phyloP scores from a whole-genome alignment of 2,329 filamentous ascomycete genomes.

The Aspergillus sp. region DNA sequence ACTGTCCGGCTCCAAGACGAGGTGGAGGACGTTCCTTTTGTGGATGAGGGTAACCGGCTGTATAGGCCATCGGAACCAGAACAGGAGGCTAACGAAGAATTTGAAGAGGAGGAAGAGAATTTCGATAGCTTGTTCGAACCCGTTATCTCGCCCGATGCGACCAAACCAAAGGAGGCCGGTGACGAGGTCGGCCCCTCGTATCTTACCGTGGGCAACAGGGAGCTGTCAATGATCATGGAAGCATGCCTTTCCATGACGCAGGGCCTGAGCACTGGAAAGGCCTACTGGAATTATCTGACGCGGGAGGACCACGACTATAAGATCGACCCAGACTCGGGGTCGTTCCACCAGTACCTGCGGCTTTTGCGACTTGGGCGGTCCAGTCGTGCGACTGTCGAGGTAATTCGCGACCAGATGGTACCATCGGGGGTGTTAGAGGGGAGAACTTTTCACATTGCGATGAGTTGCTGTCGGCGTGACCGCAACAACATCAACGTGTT shows the following conservation, averaged over 20 bases:
- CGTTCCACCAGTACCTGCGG: conserved; percentile 67
- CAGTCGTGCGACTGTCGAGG: conserved; percentile 58
- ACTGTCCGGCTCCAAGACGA: neutral
- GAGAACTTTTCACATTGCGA: conserved; percentile 67
- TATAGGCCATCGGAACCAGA: conserved; percentile 20
- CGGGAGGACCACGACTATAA: conserved; percentile 43
- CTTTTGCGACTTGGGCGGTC: conserved; percentile 64
- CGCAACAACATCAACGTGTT: conserved; percentile 71
- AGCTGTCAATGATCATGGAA: conserved; percentile 67
- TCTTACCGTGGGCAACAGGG: conserved; percentile 51
- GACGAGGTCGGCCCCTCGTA: conserved; percentile 26
- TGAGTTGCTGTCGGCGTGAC: conserved; percentile 72
- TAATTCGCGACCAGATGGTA: conserved; percentile 55
- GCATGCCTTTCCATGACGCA: conserved; percentile 58
- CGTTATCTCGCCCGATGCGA: conserved; percentile 14
- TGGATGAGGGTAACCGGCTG: conserved; percentile 22
- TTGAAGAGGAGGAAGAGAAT: conserved; percentile 25
- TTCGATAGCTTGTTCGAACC: conserved; percentile 38
- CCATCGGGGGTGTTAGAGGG: conserved; percentile 44
- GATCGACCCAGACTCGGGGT: conserved; percentile 69
- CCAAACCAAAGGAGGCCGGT: conserved; percentile 1
- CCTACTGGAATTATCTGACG: conserved; percentile 77
- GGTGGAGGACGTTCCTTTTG: conserved; percentile 30
- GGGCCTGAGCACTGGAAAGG: conserved; percentile 59
- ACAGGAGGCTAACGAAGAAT: conserved; percentile 7